Base-by-base conservation (phyloP, 169 alveolate species). In the Cryptosporidium viatorum region DNA sequence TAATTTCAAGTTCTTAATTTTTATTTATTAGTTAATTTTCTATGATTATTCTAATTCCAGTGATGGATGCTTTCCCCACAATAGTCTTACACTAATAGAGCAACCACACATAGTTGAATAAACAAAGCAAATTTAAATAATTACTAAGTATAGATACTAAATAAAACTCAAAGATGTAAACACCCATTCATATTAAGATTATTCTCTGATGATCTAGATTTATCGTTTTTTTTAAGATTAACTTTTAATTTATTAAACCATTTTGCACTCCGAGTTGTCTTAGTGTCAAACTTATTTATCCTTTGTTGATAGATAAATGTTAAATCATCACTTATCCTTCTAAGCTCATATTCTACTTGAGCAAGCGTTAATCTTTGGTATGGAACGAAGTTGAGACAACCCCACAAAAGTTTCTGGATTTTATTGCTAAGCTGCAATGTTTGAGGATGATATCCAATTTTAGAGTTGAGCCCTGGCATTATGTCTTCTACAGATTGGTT, bases 331-430 rank as follows among this genome's bases (percentile, higher is more conserved):
- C 39, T 62, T 62, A 80, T 59, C 4, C 23, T 6, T 33, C 71
- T 80, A n/a, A 80, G 50, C 26, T 80, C 89, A n/a, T 80, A 16
- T 39, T 80, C 75, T 12, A 80, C 75, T 41, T 80, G 89, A 31
- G 75, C 60, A 45, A 80, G 67, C n/a, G 89, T 60, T 41, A 59
- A 41, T 43, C 89, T 80, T 43, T 80, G 89, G 31, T 50, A 80
- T 26, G 89, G 89, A 26, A 9, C 39, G 21, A 80, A 80, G 26
- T 80, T 80, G 9, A 80, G 59, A 39, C 89, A 80, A 23, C 80
- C 89, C 89, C 89, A 80, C 43, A 80, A 39, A 21, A 80, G 29
- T 39, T 65, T 59, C 1, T 80, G 89, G 5, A 80, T 59, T 45
- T 43, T 80, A 21, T 35, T 62, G 18, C 18, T 37, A 5, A 59